These are phyloP conservation scores for Globisporangium spinosum DNA, from an alignment of 352 stramenopile genomes.

Conservation along the genomic window DNA sequence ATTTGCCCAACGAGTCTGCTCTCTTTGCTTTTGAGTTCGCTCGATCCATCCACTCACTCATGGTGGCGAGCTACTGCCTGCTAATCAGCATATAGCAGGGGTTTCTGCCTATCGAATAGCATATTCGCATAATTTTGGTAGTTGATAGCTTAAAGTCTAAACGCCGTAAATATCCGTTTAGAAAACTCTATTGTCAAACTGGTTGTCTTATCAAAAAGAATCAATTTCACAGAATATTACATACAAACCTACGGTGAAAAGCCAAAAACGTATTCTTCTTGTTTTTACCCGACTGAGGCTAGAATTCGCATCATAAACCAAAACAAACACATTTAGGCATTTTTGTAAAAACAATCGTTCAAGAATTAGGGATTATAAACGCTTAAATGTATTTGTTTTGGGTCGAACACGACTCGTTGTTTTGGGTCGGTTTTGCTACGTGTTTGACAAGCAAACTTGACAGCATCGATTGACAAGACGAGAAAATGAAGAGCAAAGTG, in stretches of 20 bases:
- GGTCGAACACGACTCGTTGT: neutral
- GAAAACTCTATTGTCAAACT: neutral
- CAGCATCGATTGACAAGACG: conserved; percentile 6
- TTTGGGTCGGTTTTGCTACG: neutral
- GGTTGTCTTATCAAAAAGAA: neutral
- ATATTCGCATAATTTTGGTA: neutral
- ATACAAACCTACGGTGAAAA: neutral
- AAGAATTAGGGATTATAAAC: neutral
- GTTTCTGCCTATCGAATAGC: neutral
- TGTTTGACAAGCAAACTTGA: conserved; percentile 10
- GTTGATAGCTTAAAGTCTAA: no score
- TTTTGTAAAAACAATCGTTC: no score
- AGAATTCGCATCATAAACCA: neutral
- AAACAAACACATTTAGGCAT: no score
- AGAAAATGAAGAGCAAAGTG: conserved; percentile 12
- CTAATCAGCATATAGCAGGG: neutral
- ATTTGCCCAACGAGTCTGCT: conserved; percentile 1
- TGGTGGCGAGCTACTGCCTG: neutral
- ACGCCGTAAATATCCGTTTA: no score
- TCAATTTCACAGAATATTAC: neutral
- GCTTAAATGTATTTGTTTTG: neutral
- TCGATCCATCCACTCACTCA: conserved; percentile 11
- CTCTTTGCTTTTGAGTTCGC: conserved; percentile 5
- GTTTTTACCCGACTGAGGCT: neutral
- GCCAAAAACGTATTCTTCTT: neutral